Conservation (phyloP, 306 rosid species). For the Trichosanthes truncata region DNA sequence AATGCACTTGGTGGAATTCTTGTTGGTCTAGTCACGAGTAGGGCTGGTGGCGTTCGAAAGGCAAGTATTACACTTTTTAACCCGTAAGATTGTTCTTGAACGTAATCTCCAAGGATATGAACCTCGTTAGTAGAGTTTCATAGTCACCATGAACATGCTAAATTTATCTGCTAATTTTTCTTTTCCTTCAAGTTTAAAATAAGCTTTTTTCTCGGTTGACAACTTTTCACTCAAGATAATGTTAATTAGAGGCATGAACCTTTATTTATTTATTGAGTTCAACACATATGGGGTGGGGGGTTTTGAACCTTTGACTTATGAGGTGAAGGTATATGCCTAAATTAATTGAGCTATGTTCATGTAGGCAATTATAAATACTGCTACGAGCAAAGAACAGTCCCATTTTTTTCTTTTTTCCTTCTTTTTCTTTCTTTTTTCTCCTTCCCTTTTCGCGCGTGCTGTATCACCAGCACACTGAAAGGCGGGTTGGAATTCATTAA, state of each 20-base stretch:
- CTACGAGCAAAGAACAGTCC: too few relatives aligned
- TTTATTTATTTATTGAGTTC: too few relatives aligned
- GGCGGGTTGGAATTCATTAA: neutral
- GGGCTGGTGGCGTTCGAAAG: constrained; percentile 97
- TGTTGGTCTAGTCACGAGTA: constrained; percentile 79
- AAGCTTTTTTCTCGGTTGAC: neutral
- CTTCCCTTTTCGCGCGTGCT: neutral
- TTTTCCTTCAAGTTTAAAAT: neutral
- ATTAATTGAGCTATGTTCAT: too few relatives aligned
- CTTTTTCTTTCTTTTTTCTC: too few relatives aligned
- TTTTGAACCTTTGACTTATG: too few relatives aligned
- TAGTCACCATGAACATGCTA: neutral
- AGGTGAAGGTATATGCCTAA: too few relatives aligned
- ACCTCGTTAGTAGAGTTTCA: neutral
- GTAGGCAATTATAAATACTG: too few relatives aligned
- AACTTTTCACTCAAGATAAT: neutral
- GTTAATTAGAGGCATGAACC: too few relatives aligned
- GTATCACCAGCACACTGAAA: neutral
- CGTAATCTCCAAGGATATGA: neutral
- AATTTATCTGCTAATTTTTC: neutral
- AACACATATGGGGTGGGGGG: too few relatives aligned
- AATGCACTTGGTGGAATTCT: constrained; percentile 97
- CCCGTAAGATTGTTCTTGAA: neutral
- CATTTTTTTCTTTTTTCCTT: too few relatives aligned
- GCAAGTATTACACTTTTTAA: constrained; percentile 28